Percentiles rank a stretch among this genome's conserved stretches.
phyloP scores from a whole-genome alignment of 768 basidiomycete genomes.

The Russula vinacea region DNA sequence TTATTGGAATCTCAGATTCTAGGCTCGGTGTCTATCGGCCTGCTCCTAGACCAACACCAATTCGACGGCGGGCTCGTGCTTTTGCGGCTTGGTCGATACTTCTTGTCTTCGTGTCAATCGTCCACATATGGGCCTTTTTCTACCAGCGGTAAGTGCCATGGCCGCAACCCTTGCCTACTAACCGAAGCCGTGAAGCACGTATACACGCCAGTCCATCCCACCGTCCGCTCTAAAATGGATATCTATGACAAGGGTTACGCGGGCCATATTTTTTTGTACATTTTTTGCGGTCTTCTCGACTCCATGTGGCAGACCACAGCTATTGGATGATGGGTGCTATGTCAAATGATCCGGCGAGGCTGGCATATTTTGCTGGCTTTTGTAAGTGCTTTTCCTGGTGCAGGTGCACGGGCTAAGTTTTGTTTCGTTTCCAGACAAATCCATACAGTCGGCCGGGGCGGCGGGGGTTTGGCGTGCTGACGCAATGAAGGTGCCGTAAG shows the following conservation, averaged over 20 bases:
- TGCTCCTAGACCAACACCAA: slow-evolving; percentile 56
- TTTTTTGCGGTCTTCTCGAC: slow-evolving; percentile 72
- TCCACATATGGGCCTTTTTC: slow-evolving; percentile 73
- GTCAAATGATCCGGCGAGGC: slow-evolving; percentile 76
- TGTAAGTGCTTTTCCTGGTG: slow-evolving; percentile 47
- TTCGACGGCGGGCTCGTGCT: slow-evolving; percentile 64
- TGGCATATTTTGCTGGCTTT: slow-evolving; percentile 78
- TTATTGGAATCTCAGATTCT: slow-evolving; percentile 80
- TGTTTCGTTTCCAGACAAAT: slow-evolving; percentile 52
- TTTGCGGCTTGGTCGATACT: slow-evolving; percentile 66
- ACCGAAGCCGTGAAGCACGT: slow-evolving; percentile 42
- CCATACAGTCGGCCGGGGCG: slow-evolving; percentile 72
- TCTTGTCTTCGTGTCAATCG: slow-evolving; percentile 58
- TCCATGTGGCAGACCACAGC: slow-evolving; percentile 83
- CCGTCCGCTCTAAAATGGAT: slow-evolving; percentile 51
- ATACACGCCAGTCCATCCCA: slow-evolving; percentile 54
- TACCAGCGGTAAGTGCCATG: slow-evolving; percentile 57
- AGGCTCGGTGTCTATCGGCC: slow-evolving; percentile 68
- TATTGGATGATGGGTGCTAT: slow-evolving; percentile 86
- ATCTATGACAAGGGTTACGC: slow-evolving; percentile 54
- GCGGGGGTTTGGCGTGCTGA: slow-evolving; percentile 73
- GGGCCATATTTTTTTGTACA: slow-evolving; percentile 57
- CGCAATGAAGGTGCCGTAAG: slow-evolving; percentile 58
- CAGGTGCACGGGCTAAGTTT: background rate
- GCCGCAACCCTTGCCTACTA: background rate